Evolutionary conservation across 164 flowering plant species (phyloP).

Genomic region (Nelumbo lutea): DNA sequence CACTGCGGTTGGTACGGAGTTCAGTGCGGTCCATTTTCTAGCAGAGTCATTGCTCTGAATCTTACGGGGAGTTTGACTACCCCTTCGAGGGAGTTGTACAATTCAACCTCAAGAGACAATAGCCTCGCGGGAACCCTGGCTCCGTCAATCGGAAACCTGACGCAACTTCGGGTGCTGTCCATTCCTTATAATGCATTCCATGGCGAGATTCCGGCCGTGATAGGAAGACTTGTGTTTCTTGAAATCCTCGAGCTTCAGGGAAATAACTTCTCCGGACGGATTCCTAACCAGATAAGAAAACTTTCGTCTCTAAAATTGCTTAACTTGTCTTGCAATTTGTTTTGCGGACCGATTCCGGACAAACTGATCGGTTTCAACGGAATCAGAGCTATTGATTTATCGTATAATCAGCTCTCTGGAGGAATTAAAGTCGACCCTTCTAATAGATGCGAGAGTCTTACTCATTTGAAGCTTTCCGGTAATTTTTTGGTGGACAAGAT

Average conservation of each 20-base stretch:
- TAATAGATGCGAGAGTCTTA: slow-evolving; percentile 32
- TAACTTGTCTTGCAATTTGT: slow-evolving; percentile 48
- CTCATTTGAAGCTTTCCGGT: slow-evolving; percentile 44
- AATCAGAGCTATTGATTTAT: slow-evolving; percentile 42
- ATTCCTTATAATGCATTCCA: slow-evolving; percentile 35
- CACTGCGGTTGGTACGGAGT: slow-evolving; percentile 60
- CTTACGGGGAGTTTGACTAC: slow-evolving; percentile 16
- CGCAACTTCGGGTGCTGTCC: slow-evolving; percentile 39
- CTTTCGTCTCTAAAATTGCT: slow-evolving; percentile 36
- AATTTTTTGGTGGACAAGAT: slow-evolving; percentile 41
- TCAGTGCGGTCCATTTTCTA: slow-evolving; percentile 35
- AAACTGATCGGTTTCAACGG: slow-evolving; percentile 34
- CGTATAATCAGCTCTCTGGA: slow-evolving; percentile 47
- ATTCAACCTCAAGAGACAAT: background rate
- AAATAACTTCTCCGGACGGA: slow-evolving; percentile 52
- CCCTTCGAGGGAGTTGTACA: slow-evolving; percentile 2
- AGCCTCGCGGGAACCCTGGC: slow-evolving; percentile 34
- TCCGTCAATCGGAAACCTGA: slow-evolving; percentile 32
- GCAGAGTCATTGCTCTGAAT: slow-evolving; percentile 33
- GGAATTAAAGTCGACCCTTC: slow-evolving; percentile 22
- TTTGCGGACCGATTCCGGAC: slow-evolving; percentile 49
- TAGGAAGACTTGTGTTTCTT: slow-evolving; percentile 34
- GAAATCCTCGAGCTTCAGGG: slow-evolving; percentile 53
- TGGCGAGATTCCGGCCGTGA: slow-evolving; percentile 50
- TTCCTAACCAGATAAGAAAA: slow-evolving; percentile 42